A percentile compares a stretch with the other conserved stretches of the same genome.
Conservation (phyloP, 2,329 filamentous ascomycete species). For the Phoma sp. region DNA sequence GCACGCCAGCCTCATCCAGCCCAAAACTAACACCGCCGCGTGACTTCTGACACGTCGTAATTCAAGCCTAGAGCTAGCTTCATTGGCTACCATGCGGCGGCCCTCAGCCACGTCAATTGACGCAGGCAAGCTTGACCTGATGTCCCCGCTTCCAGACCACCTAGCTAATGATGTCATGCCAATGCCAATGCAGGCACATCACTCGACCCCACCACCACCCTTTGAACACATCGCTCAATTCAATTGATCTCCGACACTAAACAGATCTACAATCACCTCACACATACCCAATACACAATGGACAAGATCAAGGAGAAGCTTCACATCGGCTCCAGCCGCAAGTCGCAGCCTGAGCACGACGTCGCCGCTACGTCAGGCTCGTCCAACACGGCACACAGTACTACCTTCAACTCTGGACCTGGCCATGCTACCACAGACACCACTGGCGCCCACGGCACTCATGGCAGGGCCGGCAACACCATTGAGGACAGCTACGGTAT, state of each 20-base stretch:
- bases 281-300: slow-evolving; percentile 26
- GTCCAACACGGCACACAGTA: slow-evolving; percentile 15
- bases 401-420: slow-evolving; percentile 13
- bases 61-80: not conserved
- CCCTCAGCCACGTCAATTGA: slow-evolving; percentile 2
- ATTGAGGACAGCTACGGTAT: slow-evolving; percentile 17
- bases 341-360: slow-evolving; percentile 37
- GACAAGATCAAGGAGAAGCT: slow-evolving; percentile 47
- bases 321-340: slow-evolving; percentile 41
- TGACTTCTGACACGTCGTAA: slow-evolving; percentile 11
- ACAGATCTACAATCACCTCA: slow-evolving; percentile 9
- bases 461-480: slow-evolving; percentile 10
- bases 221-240: slow-evolving; percentile 5
- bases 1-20: slow-evolving; percentile 6
- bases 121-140: slow-evolving; percentile 6
- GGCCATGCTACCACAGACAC: slow-evolving; percentile 30
- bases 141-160: slow-evolving; percentile 9
- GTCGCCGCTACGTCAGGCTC: slow-evolving; percentile 2
- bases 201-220: slow-evolving; percentile 9
- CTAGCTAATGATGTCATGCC: slow-evolving; percentile 6
- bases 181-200: not conserved
- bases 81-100: slow-evolving; percentile 1
- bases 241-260: slow-evolving; percentile 10
- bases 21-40: slow-evolving; percentile 3
- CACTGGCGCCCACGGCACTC: slow-evolving; percentile 17